Conservation (phyloP, 805 yeast species). For the Zygosaccharomyces rouxii region DNA sequence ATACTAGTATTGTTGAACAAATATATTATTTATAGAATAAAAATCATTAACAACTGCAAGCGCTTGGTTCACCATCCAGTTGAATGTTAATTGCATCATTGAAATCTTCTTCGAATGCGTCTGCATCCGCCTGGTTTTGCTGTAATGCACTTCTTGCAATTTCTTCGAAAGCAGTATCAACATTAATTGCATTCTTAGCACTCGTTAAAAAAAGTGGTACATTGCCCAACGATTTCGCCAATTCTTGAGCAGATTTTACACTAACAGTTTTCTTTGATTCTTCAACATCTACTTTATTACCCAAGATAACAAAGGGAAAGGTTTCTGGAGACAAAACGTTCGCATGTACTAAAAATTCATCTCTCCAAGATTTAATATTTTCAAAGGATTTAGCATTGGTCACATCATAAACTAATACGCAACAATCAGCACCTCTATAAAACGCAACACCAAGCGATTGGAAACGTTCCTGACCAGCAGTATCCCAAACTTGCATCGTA, state of each 20-base stretch:
- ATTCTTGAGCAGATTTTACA: slow-evolving; percentile 55
- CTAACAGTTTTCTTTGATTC: slow-evolving; percentile 76
- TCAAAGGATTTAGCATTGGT: slow-evolving; percentile 93
- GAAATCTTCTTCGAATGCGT: slow-evolving; percentile 88
- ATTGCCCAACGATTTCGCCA: slow-evolving; percentile 62
- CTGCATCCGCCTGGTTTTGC: slow-evolving; percentile 66
- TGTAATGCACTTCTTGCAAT: slow-evolving; percentile 93
- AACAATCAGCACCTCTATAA: slow-evolving; percentile 97
- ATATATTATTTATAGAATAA: slow-evolving; percentile 1
- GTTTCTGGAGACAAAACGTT: slow-evolving; percentile 90
- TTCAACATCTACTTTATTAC: slow-evolving; percentile 92
- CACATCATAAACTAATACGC: slow-evolving; percentile 93
- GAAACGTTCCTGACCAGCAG: slow-evolving; percentile 98
- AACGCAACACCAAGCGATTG: slow-evolving; percentile 96
- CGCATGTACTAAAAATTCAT: slow-evolving; percentile 90
- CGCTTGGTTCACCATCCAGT: slow-evolving; percentile 72
- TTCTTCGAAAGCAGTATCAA: slow-evolving; percentile 92
- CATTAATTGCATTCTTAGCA: slow-evolving; percentile 94
- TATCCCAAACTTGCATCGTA: slow-evolving; percentile 85
- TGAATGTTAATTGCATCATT: slow-evolving; percentile 95
- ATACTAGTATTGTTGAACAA: not conserved
- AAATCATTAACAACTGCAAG: slow-evolving; percentile 61
- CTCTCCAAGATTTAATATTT: slow-evolving; percentile 85
- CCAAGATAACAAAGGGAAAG: slow-evolving; percentile 92
- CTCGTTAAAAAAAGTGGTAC: slow-evolving; percentile 95